phyloP scores from a whole-genome alignment of 1,284 basidiomycete genomes.

The Flammula alnicola region DNA sequence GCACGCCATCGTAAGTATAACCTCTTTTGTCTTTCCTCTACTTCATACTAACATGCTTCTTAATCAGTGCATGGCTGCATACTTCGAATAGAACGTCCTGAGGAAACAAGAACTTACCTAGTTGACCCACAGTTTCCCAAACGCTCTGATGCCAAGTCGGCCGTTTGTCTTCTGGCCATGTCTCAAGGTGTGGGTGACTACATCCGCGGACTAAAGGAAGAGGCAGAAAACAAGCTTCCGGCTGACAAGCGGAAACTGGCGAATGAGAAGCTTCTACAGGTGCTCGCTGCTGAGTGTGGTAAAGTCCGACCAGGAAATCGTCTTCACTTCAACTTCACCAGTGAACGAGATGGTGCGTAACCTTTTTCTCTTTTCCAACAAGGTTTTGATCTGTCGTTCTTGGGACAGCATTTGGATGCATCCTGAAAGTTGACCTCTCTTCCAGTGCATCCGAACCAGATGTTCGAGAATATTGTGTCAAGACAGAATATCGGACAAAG shows the following conservation, averaged over 20 bases:
- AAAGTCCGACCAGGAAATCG: constrained; percentile 44
- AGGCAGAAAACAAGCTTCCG: constrained; percentile 49
- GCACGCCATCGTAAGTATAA: constrained; percentile 43
- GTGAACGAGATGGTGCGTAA: constrained; percentile 51
- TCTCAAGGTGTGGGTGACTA: constrained; percentile 61
- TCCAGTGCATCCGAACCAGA: constrained; percentile 28
- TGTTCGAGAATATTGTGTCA: constrained; percentile 47
- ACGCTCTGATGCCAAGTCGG: constrained; percentile 64
- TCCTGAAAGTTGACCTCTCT: constrained; percentile 48
- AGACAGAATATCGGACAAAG: constrained; percentile 56
- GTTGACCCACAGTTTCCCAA: constrained; percentile 62
- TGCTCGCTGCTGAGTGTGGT: constrained; percentile 46
- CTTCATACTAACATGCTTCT: constrained; percentile 13
- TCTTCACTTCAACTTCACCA: constrained; percentile 43
- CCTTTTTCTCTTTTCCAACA: background rate
- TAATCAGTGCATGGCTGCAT: constrained; percentile 61
- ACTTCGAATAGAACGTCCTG: constrained; percentile 57
- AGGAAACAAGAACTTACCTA: constrained; percentile 55
- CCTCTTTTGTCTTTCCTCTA: background rate
- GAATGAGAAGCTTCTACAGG: constrained; percentile 47
- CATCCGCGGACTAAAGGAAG: constrained; percentile 47
- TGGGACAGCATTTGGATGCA: constrained; percentile 56
- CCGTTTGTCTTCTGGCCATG: constrained; percentile 64
- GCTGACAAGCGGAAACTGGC: constrained; percentile 45
- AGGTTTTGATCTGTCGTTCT: constrained; percentile 1